Evolutionary conservation across 176 grass and related monocot genomes (phyloP).

Genomic region (Oryza rufipogon): DNA sequence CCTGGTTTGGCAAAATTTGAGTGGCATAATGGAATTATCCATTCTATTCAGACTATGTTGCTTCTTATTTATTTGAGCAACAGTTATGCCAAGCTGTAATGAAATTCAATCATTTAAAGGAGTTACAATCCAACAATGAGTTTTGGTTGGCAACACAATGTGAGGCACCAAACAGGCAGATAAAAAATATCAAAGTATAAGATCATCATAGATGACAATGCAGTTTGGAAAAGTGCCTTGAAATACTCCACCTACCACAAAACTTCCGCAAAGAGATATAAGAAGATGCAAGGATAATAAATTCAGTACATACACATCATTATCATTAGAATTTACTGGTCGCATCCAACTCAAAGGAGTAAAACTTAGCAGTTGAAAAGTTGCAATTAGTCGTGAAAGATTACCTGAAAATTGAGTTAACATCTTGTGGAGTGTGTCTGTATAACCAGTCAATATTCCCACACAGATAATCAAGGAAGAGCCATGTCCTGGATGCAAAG

Average conservation of each 20-base stretch:
- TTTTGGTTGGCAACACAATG: background rate
- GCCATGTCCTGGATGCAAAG: constrained; percentile 75
- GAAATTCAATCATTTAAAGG: background rate
- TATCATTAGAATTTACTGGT: background rate
- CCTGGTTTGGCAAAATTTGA: background rate
- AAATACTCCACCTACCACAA: background rate
- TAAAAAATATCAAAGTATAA: constrained; percentile 1
- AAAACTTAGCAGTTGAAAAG: constrained; percentile 5
- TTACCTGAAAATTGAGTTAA: constrained; percentile 87
- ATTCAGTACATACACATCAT: constrained; percentile 9
- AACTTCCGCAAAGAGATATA: constrained; percentile 31
- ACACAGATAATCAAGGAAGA: constrained; percentile 96
- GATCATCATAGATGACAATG: background rate
- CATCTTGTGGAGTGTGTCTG: constrained; percentile 89
- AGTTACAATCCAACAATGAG: background rate
- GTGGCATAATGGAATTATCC: background rate
- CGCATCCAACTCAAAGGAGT: background rate
- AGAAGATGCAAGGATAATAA: background rate
- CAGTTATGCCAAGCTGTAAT: background rate
- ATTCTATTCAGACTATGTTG: background rate
- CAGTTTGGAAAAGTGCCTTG: background rate
- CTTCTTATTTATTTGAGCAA: constrained; percentile 8
- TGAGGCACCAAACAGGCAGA: background rate
- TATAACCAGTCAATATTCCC: constrained; percentile 97
- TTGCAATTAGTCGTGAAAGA: constrained; percentile 16